Evolutionary conservation across 306 rosid species (phyloP).

Genomic region (Oxytropis ochrocephala): DNA sequence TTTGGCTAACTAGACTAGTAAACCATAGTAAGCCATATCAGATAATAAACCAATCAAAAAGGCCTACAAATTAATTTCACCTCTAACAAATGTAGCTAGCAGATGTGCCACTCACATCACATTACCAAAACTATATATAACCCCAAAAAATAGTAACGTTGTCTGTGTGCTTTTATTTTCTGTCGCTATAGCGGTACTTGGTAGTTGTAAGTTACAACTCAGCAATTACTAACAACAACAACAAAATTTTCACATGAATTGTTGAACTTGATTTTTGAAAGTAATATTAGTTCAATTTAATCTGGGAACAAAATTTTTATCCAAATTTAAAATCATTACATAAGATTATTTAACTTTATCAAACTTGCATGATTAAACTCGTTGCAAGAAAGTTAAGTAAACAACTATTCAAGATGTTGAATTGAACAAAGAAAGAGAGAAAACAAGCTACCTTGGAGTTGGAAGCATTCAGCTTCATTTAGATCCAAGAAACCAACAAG

Average conservation of each 20-base stretch:
- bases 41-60: no score
- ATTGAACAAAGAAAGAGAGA: not conserved
- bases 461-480: constrained; percentile 65
- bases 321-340: no score
- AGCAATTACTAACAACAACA: not conserved
- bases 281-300: no score
- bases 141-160: not conserved
- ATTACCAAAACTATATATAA: not conserved
- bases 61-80: not conserved
- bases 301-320: no score
- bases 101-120: not conserved
- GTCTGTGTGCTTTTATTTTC: not conserved
- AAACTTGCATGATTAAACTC: no score
- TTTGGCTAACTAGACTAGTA: no score
- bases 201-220: not conserved
- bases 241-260: not conserved
- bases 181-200: not conserved
- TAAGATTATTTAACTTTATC: no score
- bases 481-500: constrained; percentile 73
- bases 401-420: not conserved
- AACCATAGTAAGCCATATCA: no score
- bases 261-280: not conserved
- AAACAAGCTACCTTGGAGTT: constrained; percentile 55
- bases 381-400: not conserved
- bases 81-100: not conserved